Percentiles rank a stretch among this genome's conserved stretches.
Evolutionary conservation across 2,329 filamentous ascomycete genomes (phyloP).

Genomic region (Lasiodiplodia hormozganensis): DNA sequence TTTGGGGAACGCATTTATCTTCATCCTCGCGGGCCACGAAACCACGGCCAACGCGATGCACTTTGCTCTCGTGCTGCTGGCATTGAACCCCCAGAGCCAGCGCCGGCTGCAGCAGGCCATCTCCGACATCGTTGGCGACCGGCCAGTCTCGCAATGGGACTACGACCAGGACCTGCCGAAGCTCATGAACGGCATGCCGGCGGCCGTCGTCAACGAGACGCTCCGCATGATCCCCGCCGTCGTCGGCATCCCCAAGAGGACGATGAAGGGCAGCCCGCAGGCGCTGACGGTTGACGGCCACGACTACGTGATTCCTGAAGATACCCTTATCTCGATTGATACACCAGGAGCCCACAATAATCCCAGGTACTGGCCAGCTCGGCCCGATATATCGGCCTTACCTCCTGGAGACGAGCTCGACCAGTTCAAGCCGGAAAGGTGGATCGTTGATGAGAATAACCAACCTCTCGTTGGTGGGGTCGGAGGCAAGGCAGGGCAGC

Average conservation of each 20-base stretch:
- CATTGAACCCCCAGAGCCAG: constrained; percentile 69
- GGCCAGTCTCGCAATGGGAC: constrained; percentile 69
- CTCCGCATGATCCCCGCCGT: constrained; percentile 76
- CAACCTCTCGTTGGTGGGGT: constrained; percentile 44
- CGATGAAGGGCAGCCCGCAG: constrained; percentile 56
- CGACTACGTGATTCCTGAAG: constrained; percentile 64
- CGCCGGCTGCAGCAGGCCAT: constrained; percentile 72
- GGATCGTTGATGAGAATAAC: constrained; percentile 59
- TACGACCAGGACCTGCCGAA: constrained; percentile 72
- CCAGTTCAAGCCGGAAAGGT: constrained; percentile 75
- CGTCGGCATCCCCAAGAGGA: constrained; percentile 73
- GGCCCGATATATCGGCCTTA: constrained; percentile 39
- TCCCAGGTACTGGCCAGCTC: constrained; percentile 73
- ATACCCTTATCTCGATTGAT: constrained; percentile 63
- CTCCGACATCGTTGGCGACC: constrained; percentile 67
- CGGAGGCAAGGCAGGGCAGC: constrained; percentile 62
- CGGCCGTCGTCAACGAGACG: constrained; percentile 79
- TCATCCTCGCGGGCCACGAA: constrained; percentile 78
- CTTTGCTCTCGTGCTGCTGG: constrained; percentile 72
- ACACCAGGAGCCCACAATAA: constrained; percentile 63
- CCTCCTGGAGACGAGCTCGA: constrained; percentile 61
- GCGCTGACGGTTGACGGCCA: constrained; percentile 65
- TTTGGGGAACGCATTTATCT: constrained; percentile 70
- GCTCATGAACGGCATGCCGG: constrained; percentile 73
- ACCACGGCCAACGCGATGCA: constrained; percentile 79